Conservation (phyloP, 306 rosid species). For the Arachis hypogaea region DNA sequence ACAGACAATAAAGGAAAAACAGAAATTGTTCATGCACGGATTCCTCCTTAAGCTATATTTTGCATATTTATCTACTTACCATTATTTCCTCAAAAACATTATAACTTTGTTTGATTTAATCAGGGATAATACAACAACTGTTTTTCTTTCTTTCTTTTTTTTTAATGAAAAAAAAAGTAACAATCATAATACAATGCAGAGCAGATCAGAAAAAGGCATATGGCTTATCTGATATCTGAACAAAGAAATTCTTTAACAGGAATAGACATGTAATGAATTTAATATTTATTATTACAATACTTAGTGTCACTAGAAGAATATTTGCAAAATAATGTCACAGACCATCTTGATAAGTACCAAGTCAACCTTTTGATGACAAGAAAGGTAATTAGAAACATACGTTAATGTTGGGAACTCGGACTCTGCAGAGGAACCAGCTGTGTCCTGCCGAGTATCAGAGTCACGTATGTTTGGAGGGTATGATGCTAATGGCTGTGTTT, state of each 20-base stretch:
- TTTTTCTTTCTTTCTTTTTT: no score
- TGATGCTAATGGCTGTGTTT: conserved; percentile 87
- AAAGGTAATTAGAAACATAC: conserved; percentile 45
- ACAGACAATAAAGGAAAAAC: not conserved
- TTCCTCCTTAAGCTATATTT: conserved; percentile 5
- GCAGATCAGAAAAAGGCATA: no score
- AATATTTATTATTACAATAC: not conserved
- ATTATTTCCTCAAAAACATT: conserved; percentile 1
- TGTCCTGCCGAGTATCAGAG: conserved; percentile 53
- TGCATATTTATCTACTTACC: not conserved
- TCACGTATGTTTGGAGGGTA: conserved; percentile 73
- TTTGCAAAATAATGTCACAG: conserved; percentile 21
- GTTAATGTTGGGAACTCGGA: conserved; percentile 87
- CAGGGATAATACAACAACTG: no score
- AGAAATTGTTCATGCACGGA: conserved; percentile 4
- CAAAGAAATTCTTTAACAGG: conserved; percentile 7
- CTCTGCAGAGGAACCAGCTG: conserved; percentile 73
- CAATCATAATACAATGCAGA: no score
- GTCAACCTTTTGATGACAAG: conserved; percentile 29
- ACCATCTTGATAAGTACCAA: conserved; percentile 2
- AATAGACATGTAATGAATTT: conserved; percentile 15
- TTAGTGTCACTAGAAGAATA: not conserved
- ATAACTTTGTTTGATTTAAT: no score
- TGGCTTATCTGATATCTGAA: no score
- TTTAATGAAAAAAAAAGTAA: no score